Evolutionary conservation across 2,329 filamentous ascomycete species (phyloP), one percentile per base, ranked within the genome.

Genomic region (Talaromyces sp.): DNA sequence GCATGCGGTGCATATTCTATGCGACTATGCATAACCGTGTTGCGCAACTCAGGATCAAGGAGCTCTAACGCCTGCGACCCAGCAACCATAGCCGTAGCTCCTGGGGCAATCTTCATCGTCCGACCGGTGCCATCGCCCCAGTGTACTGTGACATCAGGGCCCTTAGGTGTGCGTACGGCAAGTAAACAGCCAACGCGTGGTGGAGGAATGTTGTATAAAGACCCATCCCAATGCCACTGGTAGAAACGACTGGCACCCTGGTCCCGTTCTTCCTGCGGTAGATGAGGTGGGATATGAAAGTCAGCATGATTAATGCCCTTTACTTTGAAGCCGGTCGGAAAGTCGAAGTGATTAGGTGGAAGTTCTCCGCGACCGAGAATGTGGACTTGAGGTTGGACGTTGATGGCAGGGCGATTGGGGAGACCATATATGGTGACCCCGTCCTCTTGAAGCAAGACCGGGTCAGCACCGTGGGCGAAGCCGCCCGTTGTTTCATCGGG

Each of bases 271-370:
- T 67, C 70, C 4, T 64, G 65, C 4, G 73, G 65, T 16, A 75
- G 72, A 54, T 77, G 75, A 6, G 75, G 75, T n/a, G 74, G 73
- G 18, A 75, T 66, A 60, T 78, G 75, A 63, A 76, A 76, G 28
- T 73, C 68, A n/a, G 65, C 65, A 59, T 75, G 74, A 59, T 76
- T 69, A 50, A 76, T 73, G 5, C 74, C 75, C 61, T 76, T 74
- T 54, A 77, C 67, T 63, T 76, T 72, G 61, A 77, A 76, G 2
- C 70, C 74, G 0, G 72, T 69, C 0, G 75, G 75, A 52, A 76
- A 76, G 40, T 74, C 68, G 57, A 72, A 76, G 64, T 77, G 72
- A 27, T 67, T 64, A 7, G 71, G 62, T 0, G 71, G 74, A n/a
- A 76, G 56, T 9, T 69, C 68, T 0, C 75, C 74, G 31, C 74